Conservation (phyloP, 2,329 filamentous ascomycete genomes). For the Aquanectria penicillioides region DNA sequence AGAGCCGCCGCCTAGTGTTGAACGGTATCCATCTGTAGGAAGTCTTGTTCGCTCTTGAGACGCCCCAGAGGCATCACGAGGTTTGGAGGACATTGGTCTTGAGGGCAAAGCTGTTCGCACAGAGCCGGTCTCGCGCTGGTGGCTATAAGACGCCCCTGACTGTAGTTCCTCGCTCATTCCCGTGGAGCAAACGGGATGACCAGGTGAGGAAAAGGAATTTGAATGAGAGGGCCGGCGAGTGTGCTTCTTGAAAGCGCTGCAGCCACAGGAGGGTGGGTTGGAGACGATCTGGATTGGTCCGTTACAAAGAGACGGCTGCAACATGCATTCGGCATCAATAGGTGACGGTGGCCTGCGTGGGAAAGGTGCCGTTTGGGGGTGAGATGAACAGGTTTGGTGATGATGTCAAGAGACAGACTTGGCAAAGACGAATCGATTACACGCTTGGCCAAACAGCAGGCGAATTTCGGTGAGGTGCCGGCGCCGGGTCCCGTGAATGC, state of each 20-base stretch:
- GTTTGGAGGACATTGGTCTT: constrained; percentile 48
- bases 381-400: constrained; percentile 17
- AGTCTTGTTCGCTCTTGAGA: constrained; percentile 36
- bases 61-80: constrained; percentile 34
- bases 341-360: constrained; percentile 11
- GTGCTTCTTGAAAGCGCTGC: constrained; percentile 8
- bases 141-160: constrained; percentile 38
- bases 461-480: constrained; percentile 37
- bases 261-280: constrained; percentile 18
- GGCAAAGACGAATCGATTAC: constrained; percentile 27
- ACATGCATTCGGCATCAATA: constrained; percentile 35
- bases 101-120: constrained; percentile 51
- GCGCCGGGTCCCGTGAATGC: constrained; percentile 29
- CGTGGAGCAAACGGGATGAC: constrained; percentile 20
- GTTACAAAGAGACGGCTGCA: constrained; percentile 25
- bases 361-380: constrained; percentile 7
- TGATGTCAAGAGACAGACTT: constrained; percentile 24
- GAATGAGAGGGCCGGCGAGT: constrained; percentile 11
- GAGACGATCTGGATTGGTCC: constrained; percentile 25
- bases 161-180: constrained; percentile 47
- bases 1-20: constrained; percentile 39
- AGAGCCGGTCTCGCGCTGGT: constrained; percentile 44
- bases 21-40: constrained; percentile 30
- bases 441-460: too few relatives aligned
- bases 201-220: constrained; percentile 2